phyloP scores from a whole-genome alignment of 345 rosid genomes.

The Populus tremula region DNA sequence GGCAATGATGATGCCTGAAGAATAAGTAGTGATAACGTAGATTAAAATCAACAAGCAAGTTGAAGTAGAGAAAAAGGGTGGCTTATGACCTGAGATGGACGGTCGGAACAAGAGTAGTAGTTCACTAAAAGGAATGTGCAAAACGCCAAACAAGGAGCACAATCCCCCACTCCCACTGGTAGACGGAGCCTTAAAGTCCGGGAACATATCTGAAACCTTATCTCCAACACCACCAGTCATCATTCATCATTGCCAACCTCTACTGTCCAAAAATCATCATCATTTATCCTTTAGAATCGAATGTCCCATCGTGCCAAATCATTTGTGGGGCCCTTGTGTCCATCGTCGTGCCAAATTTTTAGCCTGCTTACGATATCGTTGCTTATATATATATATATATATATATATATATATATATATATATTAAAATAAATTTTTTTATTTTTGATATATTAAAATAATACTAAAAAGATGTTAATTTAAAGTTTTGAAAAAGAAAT shows the following conservation, averaged over 20 bases:
- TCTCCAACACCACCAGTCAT: conserved; percentile 35
- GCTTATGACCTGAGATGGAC: conserved; percentile 10
- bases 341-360: background rate
- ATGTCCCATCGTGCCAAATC: conserved; percentile 45
- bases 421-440: too few species aligned
- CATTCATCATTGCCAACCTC: conserved; percentile 21
- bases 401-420: too few species aligned
- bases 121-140: background rate
- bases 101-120: conserved; percentile 6
- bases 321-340: conserved; percentile 27
- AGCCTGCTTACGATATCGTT: background rate
- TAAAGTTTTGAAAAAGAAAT: too few species aligned
- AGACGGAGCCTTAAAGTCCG: conserved; percentile 24
- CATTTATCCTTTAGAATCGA: conserved; percentile 30
- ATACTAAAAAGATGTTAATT: too few species aligned
- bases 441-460: too few species aligned
- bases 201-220: conserved; percentile 45
- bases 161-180: conserved; percentile 27
- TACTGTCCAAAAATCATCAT: conserved; percentile 13
- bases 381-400: too few species aligned
- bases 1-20: conserved; percentile 19
- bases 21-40: conserved; percentile 29
- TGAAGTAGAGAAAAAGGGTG: conserved; percentile 2
- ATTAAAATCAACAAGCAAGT: conserved; percentile 29
- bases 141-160: conserved; percentile 42